A percentile compares a stretch with the other conserved stretches of the same genome.
Conservation (phyloP, 768 basidiomycete species). For the Leccinum disarticulatum region DNA sequence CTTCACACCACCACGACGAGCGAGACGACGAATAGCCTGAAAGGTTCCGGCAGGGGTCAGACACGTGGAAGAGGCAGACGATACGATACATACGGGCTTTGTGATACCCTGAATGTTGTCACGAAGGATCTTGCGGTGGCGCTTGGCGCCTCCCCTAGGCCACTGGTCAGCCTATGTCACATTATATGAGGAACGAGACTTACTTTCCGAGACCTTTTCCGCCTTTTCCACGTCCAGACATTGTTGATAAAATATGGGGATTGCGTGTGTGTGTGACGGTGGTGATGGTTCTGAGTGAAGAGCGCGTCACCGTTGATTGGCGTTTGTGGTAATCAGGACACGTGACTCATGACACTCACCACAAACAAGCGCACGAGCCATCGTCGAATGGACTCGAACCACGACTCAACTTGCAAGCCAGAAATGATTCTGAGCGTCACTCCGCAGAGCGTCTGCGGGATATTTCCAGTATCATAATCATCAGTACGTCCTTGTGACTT, state of each 20-base stretch:
- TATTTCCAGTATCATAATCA: no score
- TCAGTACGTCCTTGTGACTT: no score
- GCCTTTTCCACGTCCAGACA: constrained; percentile 52
- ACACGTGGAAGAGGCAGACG: constrained; percentile 19
- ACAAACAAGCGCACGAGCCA: not conserved
- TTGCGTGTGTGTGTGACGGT: constrained; percentile 14
- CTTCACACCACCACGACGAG: constrained; percentile 91
- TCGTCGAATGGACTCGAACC: no score
- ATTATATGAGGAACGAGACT: not conserved
- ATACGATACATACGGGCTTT: constrained; percentile 37
- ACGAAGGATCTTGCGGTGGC: constrained; percentile 47
- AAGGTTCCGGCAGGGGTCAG: constrained; percentile 54
- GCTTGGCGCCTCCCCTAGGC: constrained; percentile 42
- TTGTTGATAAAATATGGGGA: constrained; percentile 20
- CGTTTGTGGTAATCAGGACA: constrained; percentile 28
- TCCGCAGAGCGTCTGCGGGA: no score
- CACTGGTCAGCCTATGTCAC: constrained; percentile 7
- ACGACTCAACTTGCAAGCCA: no score
- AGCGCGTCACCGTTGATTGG: constrained; percentile 33
- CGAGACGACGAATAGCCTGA: constrained; percentile 76
- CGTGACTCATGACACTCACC: constrained; percentile 18
- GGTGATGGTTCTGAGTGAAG: constrained; percentile 27
- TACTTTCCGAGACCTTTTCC: constrained; percentile 51
- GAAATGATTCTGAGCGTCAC: no score
- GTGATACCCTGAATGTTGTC: constrained; percentile 55